Base-by-base conservation (phyloP, 1,284 basidiomycete species). In the Sporisorium iseilematis-ciliati region DNA sequence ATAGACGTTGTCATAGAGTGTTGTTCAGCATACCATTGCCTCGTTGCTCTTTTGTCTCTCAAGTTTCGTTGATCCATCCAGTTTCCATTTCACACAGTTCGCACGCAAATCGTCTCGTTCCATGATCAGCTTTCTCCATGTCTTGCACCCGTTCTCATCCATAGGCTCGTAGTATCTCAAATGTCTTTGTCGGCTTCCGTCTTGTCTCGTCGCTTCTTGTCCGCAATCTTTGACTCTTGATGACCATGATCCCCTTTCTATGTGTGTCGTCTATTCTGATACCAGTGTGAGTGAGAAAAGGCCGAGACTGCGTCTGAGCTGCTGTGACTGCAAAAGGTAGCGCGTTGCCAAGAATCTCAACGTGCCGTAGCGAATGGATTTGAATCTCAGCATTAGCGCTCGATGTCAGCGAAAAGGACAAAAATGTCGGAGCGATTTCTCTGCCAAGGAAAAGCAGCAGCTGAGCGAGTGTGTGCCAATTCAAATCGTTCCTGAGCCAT, bases 271-370 rank as follows among this genome's bases (percentile, higher is more conserved):
- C 20, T 38, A 3, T 8, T 11, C 7, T 12, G 48, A n/a, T n/a
- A n/a, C n/a, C n/a, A n/a, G 20, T n/a, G 46, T 38, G 35, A 38
- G 3, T 16, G 35, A 14, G 14, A 38, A 38, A 16, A 16, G 35
- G 35, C 14, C 12, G 35, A 14, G 12, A 38, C 35, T 14, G 35
- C 35, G 35, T 12, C 29, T 29, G 29, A 29, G 29, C 29, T n/a
- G n/a, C n/a, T n/a, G n/a, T n/a, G n/a, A n/a, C n/a, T n/a, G n/a
- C 29, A 29, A 5, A 4, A 4, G 29, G 29, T 29, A 29, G 29
- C 29, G 8, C 11, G 16, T n/a, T 43, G 57, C 57, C 48, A 58
- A 58, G 57, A 51, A 51, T 43, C 49, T 51, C 31, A 40, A 31
- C 14, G 14, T 43, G 57, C 46, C 48, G 43, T n/a, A 29, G 48